phyloP scores from a whole-genome alignment of 129 eudicot genomes.

The Flaveria trinervia region DNA sequence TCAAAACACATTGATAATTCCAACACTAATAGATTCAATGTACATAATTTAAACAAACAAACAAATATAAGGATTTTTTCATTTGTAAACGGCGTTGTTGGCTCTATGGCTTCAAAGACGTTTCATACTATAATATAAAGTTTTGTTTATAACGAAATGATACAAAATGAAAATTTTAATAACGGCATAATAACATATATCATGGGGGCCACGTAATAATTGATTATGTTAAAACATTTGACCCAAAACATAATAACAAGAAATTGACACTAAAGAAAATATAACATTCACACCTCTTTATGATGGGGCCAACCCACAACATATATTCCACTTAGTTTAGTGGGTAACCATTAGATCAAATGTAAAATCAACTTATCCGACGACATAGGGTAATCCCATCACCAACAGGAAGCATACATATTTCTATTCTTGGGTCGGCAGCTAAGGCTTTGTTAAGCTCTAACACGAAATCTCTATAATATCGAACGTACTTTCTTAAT shows the following conservation, averaged over 20 bases:
- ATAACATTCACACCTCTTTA: not conserved
- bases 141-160: not conserved
- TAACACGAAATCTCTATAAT: conserved; percentile 76
- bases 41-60: no score
- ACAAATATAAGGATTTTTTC: no score
- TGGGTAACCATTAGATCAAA: not conserved
- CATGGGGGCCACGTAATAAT: not conserved
- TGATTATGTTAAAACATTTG: conserved; percentile 9
- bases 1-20: no score
- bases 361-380: conserved; percentile 48
- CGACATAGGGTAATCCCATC: conserved; percentile 95
- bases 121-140: no score
- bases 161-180: not conserved
- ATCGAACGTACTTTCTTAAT: conserved; percentile 76
- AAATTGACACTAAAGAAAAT: not conserved
- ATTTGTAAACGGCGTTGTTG: not conserved
- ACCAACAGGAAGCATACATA: conserved; percentile 89
- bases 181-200: not conserved
- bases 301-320: conserved; percentile 9
- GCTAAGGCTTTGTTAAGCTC: conserved; percentile 86
- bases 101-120: not conserved
- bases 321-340: conserved; percentile 4
- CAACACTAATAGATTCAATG: no score
- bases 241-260: not conserved
- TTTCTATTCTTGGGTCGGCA: conserved; percentile 83